Base-by-base conservation (phyloP, 2,329 filamentous ascomycete species). In the Cadophora malorum region DNA sequence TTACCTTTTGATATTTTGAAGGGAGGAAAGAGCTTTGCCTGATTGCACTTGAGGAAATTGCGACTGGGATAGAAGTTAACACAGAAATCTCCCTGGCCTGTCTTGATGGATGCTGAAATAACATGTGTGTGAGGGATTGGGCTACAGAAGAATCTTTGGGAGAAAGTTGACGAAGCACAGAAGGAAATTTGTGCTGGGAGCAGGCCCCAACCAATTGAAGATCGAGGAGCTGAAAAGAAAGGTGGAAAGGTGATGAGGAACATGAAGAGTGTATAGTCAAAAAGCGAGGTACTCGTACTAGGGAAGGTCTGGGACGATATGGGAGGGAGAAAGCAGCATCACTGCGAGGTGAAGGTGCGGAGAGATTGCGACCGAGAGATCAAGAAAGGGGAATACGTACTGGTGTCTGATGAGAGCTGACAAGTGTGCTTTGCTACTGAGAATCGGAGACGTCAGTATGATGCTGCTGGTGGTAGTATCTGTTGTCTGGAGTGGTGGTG, bases 311-410 rank as follows among this genome's bases (percentile, higher is more conserved):
- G 45, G 5, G 28, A 8, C 4, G 45, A 21, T 4, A 10, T 33
- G 28, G 41, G 41, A 28, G 50, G 25, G 52, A 31, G 19, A 12
- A 8, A 31, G 25, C 14, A 55, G 25, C 25, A 31, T 1, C 16
- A 5, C 52, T 31, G 14, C 25, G 52, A 55, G 52, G 52, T 55
- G 52, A 55, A 55, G 28, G 28, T 55, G 28, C n/a, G 52, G 14
- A 6, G 16, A 16, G 23, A 33, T 55, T 55, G 52, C 52, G 52
- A 33, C 52, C 52, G 52, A 33, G 28, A 10, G 12, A n/a, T 16
- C 52, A 55, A 25, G 9, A 33, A 0, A 33, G 16, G 12, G 16
- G 1, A 33, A 31, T 31, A 55, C 52, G 52, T 55, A 55, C 52
- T 12, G 25, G 25, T 55, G 52, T 33, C 14, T 31, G 16, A 9